A percentile compares a stretch with the other conserved stretches of the same genome.
Evolutionary conservation across 805 yeast genomes (phyloP).

Genomic region (Monosporozyma aquatica): DNA sequence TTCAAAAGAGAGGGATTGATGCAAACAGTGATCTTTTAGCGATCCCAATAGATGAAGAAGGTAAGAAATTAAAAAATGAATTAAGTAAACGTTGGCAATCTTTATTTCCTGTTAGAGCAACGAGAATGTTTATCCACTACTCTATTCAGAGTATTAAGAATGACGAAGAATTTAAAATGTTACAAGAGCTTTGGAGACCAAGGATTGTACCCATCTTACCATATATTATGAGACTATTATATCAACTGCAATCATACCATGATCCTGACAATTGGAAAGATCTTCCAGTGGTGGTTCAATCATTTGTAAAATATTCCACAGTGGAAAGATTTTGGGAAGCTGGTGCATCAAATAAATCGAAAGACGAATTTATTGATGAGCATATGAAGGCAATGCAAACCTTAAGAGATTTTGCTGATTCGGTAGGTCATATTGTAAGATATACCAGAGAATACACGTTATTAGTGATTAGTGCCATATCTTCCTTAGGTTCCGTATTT

Average conservation of each 20-base stretch:
- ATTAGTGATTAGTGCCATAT: conserved; percentile 77
- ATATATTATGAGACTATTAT: conserved; percentile 73
- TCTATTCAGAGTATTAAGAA: conserved; percentile 86
- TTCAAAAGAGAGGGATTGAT: conserved; percentile 70
- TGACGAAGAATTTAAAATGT: conserved; percentile 55
- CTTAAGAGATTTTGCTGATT: conserved; percentile 91
- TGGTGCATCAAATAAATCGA: conserved; percentile 88
- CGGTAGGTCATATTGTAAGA: conserved; percentile 90
- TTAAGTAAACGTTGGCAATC: conserved; percentile 89
- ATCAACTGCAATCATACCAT: conserved; percentile 90
- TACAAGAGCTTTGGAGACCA: conserved; percentile 83
- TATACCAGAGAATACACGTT: conserved; percentile 95
- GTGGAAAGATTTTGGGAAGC: conserved; percentile 98
- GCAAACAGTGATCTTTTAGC: conserved; percentile 65
- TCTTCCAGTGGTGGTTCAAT: conserved; percentile 80
- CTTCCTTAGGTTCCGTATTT: conserved; percentile 81
- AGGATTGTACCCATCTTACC: conserved; percentile 87
- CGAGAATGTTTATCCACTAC: conserved; percentile 89
- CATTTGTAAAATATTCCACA: conserved; percentile 83
- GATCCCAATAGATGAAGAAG: conserved; percentile 85
- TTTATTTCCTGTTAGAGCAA: conserved; percentile 90
- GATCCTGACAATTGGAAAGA: conserved; percentile 87
- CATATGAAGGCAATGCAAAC: conserved; percentile 91
- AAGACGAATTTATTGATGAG: conserved; percentile 90
- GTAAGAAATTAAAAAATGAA: conserved; percentile 62